A percentile compares a stretch with the other conserved stretches of the same genome.
Conservation (phyloP, 129 eudicot genomes). For the Kitagawia praeruptora region DNA sequence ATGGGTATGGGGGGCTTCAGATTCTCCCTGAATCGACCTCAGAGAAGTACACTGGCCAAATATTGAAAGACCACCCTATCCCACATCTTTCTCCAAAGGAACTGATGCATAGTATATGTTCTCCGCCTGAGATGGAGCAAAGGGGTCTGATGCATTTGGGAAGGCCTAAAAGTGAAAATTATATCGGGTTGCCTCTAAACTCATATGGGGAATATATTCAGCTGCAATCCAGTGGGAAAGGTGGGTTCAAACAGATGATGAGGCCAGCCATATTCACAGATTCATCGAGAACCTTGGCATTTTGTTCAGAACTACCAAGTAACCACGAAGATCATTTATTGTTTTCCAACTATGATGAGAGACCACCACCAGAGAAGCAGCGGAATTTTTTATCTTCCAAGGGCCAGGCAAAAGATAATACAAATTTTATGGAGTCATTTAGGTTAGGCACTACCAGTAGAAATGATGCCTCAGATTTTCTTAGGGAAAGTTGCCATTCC, state of each 20-base stretch:
- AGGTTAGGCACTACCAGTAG: conserved; percentile 1
- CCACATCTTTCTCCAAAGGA: conserved; percentile 20
- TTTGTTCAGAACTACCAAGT: neutral
- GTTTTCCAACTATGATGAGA: neutral
- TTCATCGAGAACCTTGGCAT: conserved; percentile 4
- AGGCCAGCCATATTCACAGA: conserved; percentile 1
- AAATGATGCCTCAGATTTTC: conserved; percentile 9
- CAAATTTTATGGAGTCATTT: conserved; percentile 10
- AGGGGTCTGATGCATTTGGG: conserved; percentile 1
- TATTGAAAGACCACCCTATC: conserved; percentile 3
- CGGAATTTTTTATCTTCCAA: conserved; percentile 5
- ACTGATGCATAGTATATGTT: conserved; percentile 19
- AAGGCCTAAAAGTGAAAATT: conserved; percentile 9
- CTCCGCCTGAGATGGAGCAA: conserved; percentile 19
- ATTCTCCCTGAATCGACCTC: conserved; percentile 12
- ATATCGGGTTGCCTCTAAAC: conserved; percentile 37
- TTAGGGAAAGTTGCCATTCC: neutral
- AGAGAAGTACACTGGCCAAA: neutral
- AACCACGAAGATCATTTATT: neutral
- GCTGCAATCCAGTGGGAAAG: conserved; percentile 17
- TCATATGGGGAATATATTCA: conserved; percentile 29
- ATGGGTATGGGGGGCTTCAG: neutral
- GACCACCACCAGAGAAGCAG: conserved; percentile 8
- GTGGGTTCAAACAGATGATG: conserved; percentile 15
- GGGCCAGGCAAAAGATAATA: conserved; percentile 4